These are phyloP conservation scores for Clarkia xantiana DNA, from an alignment of 345 rosid species.

Conservation along the genomic window DNA sequence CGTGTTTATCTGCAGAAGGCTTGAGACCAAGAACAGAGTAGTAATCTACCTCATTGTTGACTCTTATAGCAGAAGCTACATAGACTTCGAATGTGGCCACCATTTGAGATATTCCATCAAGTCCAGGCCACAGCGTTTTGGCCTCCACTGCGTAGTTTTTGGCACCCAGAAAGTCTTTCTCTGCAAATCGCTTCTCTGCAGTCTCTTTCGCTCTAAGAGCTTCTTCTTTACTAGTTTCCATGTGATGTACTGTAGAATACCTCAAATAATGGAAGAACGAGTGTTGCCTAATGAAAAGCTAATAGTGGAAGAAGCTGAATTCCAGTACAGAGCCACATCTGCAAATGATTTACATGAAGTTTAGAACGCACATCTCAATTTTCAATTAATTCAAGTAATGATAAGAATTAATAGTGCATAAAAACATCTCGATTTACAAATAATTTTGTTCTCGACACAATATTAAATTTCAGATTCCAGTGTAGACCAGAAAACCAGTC, in stretches of 20 bases:
- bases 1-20: constrained; percentile 73
- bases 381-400: no score
- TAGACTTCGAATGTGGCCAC: constrained; percentile 85
- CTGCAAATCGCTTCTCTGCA: constrained; percentile 75
- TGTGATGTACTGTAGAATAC: constrained; percentile 19
- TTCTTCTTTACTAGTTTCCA: constrained; percentile 68
- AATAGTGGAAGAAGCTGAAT: constrained; percentile 13
- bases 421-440: no score
- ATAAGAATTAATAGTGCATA: no score
- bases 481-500: no score
- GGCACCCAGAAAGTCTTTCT: constrained; percentile 67
- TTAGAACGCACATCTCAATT: background rate
- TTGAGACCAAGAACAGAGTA: constrained; percentile 80
- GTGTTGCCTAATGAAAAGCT: constrained; percentile 21
- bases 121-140: constrained; percentile 52
- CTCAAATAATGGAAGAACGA: constrained; percentile 13
- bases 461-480: no score
- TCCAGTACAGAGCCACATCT: constrained; percentile 22
- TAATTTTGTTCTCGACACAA: no score
- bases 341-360: constrained; percentile 15
- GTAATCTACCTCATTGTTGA: constrained; percentile 57
- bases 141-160: constrained; percentile 75
- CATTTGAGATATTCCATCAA: constrained; percentile 90
- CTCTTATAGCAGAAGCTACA: constrained; percentile 53
- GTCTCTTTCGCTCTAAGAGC: constrained; percentile 72